phyloP scores from a whole-genome alignment of 192 early-diverging fungal genomes.

The Backusella luteola region DNA sequence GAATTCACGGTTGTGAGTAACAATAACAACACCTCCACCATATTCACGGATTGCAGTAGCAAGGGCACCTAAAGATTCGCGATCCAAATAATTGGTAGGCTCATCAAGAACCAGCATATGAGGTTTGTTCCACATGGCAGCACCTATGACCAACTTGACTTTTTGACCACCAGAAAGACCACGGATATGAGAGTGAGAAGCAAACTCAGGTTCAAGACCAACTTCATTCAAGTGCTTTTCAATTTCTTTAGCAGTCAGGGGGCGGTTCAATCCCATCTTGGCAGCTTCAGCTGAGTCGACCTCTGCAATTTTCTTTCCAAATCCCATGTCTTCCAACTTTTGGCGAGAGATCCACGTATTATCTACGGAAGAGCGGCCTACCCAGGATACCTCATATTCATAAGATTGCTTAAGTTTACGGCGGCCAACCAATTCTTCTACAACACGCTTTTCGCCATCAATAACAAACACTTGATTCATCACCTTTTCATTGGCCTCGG shows the following conservation, averaged over 20 bases:
- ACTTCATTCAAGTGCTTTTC: slow-evolving; percentile 76
- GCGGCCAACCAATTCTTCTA: slow-evolving; percentile 64
- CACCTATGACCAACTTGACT: slow-evolving; percentile 82
- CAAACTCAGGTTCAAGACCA: slow-evolving; percentile 75
- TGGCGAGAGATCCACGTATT: slow-evolving; percentile 73
- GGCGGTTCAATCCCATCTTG: slow-evolving; percentile 67
- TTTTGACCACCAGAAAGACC: slow-evolving; percentile 81
- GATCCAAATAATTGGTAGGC: slow-evolving; percentile 75
- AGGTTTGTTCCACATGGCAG: slow-evolving; percentile 83
- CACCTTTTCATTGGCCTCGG: slow-evolving; percentile 61
- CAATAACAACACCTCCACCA: slow-evolving; percentile 80
- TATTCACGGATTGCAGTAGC: slow-evolving; percentile 72
- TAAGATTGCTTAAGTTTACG: slow-evolving; percentile 79
- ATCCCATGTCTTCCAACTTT: slow-evolving; percentile 68
- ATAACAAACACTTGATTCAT: slow-evolving; percentile 50
- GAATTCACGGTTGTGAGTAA: slow-evolving; percentile 85
- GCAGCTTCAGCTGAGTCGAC: slow-evolving; percentile 76
- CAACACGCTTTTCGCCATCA: slow-evolving; percentile 63
- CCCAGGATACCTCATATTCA: slow-evolving; percentile 82
- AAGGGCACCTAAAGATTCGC: slow-evolving; percentile 62
- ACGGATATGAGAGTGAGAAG: slow-evolving; percentile 63
- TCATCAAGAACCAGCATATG: slow-evolving; percentile 91
- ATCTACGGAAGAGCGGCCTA: slow-evolving; percentile 56
- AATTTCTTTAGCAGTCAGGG: slow-evolving; percentile 65
- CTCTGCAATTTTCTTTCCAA: slow-evolving; percentile 72